These are phyloP conservation scores for Chloris gayana DNA, from an alignment of 176 grass and related monocot species.

Conservation along the genomic window DNA sequence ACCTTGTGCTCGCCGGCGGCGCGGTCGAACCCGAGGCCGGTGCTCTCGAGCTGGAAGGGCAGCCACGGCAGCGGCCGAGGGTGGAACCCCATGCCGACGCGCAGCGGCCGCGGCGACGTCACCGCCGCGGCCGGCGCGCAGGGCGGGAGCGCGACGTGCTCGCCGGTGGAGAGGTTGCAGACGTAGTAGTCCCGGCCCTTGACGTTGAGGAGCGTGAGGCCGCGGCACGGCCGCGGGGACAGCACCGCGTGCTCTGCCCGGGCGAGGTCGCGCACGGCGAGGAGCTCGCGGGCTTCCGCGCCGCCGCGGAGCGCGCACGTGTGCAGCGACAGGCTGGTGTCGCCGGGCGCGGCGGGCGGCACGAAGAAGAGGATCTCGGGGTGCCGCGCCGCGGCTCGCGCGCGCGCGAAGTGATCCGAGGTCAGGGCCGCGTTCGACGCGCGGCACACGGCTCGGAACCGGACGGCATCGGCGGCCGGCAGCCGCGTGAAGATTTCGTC, in stretches of 20 bases:
- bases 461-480: neutral
- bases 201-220: conserved; percentile 21
- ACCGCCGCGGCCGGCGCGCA: neutral
- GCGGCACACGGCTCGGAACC: neutral
- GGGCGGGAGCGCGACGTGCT: conserved; percentile 6
- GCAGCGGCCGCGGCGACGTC: rapidly evolving
- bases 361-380: conserved; percentile 7
- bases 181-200: conserved; percentile 4
- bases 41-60: conserved; percentile 1
- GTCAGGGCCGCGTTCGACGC: conserved; percentile 8
- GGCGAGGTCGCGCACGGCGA: conserved; percentile 1
- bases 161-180: conserved; percentile 32
- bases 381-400: neutral
- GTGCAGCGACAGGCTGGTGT: neutral
- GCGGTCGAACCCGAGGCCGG: conserved; percentile 33
- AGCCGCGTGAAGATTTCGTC: neutral
- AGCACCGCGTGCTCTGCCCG: neutral
- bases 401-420: neutral
- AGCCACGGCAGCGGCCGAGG: neutral
- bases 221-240: conserved; percentile 18
- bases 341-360: neutral
- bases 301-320: neutral
- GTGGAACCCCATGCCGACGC: neutral
- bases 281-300: neutral
- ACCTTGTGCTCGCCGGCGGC: conserved; percentile 25